Percentiles rank a stretch among this genome's conserved stretches.
These are phyloP conservation scores for Pezicula neosporulosa DNA, from an alignment of 2,329 filamentous ascomycete species.

Conservation along the genomic window DNA sequence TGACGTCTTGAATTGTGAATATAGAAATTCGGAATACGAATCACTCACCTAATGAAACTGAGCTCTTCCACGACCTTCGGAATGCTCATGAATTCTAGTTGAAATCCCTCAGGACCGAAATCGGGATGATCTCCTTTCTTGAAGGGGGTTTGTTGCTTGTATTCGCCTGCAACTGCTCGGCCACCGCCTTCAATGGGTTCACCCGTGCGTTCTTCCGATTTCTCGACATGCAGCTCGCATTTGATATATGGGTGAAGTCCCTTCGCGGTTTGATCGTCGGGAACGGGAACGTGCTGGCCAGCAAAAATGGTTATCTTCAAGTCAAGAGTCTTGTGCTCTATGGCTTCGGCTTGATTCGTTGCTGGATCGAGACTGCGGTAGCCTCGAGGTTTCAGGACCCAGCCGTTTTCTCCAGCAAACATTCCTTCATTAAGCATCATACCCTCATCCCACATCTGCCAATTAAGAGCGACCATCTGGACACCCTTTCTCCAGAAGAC, in stretches of 20 bases:
- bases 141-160: slow-evolving; percentile 56
- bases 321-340: slow-evolving; percentile 52
- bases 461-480: slow-evolving; percentile 90
- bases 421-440: slow-evolving; percentile 97
- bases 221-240: slow-evolving; percentile 79
- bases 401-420: slow-evolving; percentile 79
- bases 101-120: slow-evolving; percentile 50
- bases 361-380: slow-evolving; percentile 49
- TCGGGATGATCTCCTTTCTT: slow-evolving; percentile 59
- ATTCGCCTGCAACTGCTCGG: slow-evolving; percentile 51
- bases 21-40: slow-evolving; percentile 5
- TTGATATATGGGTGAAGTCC: slow-evolving; percentile 72
- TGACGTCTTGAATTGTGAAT: neutral
- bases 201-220: slow-evolving; percentile 32
- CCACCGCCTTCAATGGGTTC: slow-evolving; percentile 38
- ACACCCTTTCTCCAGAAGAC: slow-evolving; percentile 86
- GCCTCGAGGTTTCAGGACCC: slow-evolving; percentile 78
- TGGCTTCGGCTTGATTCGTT: slow-evolving; percentile 13
- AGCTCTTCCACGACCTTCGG: slow-evolving; percentile 62
- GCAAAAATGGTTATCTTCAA: slow-evolving; percentile 72
- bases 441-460: slow-evolving; percentile 85
- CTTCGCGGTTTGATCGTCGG: slow-evolving; percentile 41
- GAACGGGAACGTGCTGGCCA: slow-evolving; percentile 73
- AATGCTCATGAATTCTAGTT: slow-evolving; percentile 56
- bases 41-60: slow-evolving; percentile 67